Base-by-base conservation (phyloP, 495 filamentous ascomycete genomes). In the Xylaria sp. region DNA sequence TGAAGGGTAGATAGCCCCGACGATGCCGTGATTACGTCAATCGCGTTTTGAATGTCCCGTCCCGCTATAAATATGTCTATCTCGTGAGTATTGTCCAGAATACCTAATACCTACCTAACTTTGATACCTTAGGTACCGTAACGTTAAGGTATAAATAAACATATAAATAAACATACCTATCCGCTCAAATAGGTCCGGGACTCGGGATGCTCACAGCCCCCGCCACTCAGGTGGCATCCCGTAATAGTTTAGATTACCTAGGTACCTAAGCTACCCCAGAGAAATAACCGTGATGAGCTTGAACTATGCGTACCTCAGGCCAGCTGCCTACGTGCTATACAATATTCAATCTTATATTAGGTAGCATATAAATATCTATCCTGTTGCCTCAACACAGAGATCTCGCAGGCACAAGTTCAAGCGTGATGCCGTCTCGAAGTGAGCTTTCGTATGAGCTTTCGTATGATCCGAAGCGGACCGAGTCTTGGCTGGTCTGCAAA, bases 401-500 rank as follows among this genome's bases (percentile, higher is more conserved):
- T 15, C 11, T 53, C 50, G 21, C 21, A 29, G 11, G 12, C 24
- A 26, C 26, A 26, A 11, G 21, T 15, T 35, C 6, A 50, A 31
- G 40, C 24, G 62, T 31, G 57, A 78, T 78, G 76, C 26, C 67
- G 53, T 70, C 71, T 11, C 33, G 35, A 65, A 57, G 17, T 29
- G 50, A 69, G 14, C 44, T 63, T 11, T 29, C 67, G n/a, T 75
- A 76, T 33, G 50, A 69, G 14, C 44, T 63, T 11, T 29, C 67
- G n/a, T 75, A 76, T 33, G 68, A 75, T n/a, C 72, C 70, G 2
- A 68, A 68, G 40, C 70, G 31, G 17, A 79, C 78, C 50, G 80
- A 77, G 17, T 81, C 89, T 68, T 85, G 90, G 57, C 81, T 86
- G 37, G 83, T 94, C 74, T 94, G 92, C 79, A 81, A 80, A 8